Evolutionary conservation across 2,329 filamentous ascomycete species (phyloP).

Genomic region (Trichoderma sp.): DNA sequence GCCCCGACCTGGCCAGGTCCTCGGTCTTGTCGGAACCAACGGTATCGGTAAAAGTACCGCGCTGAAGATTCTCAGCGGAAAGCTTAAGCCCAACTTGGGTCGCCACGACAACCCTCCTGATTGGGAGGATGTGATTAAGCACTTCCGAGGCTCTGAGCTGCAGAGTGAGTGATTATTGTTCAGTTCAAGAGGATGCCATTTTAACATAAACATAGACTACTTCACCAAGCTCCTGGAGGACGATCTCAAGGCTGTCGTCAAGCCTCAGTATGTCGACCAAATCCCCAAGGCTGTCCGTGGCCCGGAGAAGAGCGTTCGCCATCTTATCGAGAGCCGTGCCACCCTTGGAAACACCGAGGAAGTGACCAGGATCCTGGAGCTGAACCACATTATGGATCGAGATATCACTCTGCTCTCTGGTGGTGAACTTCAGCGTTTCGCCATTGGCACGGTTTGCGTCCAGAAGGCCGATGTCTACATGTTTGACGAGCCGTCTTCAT

Average conservation of each 20-base stretch:
- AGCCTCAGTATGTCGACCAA: conserved; percentile 99
- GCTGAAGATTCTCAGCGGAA: conserved; percentile 96
- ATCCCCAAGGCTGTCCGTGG: conserved; percentile 90
- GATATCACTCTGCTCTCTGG: conserved; percentile 90
- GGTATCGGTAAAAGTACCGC: conserved; percentile 99
- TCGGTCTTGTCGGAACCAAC: conserved; percentile 97
- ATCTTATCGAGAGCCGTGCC: conserved; percentile 74
- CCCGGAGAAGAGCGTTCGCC: conserved; percentile 76
- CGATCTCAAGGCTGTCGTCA: conserved; percentile 95
- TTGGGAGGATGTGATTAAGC: conserved; percentile 98
- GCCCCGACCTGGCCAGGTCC: conserved; percentile 90
- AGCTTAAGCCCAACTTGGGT: conserved; percentile 97
- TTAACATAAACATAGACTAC: conserved; percentile 65
- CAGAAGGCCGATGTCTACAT: conserved; percentile 98
- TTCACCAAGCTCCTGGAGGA: conserved; percentile 98
- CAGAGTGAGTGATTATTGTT: conserved; percentile 72
- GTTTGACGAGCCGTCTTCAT: conserved; percentile 99
- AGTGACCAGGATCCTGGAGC: conserved; percentile 81
- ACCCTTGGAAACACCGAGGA: conserved; percentile 80
- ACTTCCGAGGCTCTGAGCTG: conserved; percentile 96
- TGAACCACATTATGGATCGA: conserved; percentile 87
- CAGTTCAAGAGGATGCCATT: not conserved
- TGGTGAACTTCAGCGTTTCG: conserved; percentile 97
- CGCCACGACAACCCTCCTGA: conserved; percentile 95
- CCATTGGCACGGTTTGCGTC: conserved; percentile 93